phyloP scores from a whole-genome alignment of 345 rosid species.

The Brassica carinata region DNA sequence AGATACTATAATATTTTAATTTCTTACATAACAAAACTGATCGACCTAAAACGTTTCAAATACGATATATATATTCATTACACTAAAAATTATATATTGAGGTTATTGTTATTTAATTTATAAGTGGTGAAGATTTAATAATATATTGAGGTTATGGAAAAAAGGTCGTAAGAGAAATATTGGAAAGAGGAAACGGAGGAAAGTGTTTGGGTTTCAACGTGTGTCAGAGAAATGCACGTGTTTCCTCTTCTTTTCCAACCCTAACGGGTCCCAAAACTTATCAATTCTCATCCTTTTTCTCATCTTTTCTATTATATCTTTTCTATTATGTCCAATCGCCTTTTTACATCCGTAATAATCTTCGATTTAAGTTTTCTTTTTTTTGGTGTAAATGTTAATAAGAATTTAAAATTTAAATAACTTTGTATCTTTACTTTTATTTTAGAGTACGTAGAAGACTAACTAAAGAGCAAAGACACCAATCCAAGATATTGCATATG shows the following conservation, averaged over 20 bases:
- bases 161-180: background rate
- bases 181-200: conserved; percentile 9
- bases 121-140: background rate
- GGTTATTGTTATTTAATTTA: background rate
- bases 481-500: conserved; percentile 5
- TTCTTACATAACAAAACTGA: background rate
- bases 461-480: background rate
- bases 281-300: conserved; percentile 6
- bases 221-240: conserved; percentile 42
- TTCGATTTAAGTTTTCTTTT: background rate
- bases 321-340: background rate
- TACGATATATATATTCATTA: background rate
- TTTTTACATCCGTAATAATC: background rate
- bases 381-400: background rate
- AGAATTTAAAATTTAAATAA: too few species aligned
- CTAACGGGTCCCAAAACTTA: conserved; percentile 16
- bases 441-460: background rate
- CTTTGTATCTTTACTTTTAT: background rate
- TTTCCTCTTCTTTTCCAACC: conserved; percentile 28
- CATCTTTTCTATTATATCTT: background rate
- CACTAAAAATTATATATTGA: background rate
- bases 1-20: background rate
- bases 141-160: background rate
- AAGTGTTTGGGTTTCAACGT: conserved; percentile 32
- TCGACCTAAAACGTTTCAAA: background rate